These are phyloP conservation scores for Neurospora sp. DNA, from an alignment of 495 filamentous ascomycete genomes.

Conservation along the genomic window DNA sequence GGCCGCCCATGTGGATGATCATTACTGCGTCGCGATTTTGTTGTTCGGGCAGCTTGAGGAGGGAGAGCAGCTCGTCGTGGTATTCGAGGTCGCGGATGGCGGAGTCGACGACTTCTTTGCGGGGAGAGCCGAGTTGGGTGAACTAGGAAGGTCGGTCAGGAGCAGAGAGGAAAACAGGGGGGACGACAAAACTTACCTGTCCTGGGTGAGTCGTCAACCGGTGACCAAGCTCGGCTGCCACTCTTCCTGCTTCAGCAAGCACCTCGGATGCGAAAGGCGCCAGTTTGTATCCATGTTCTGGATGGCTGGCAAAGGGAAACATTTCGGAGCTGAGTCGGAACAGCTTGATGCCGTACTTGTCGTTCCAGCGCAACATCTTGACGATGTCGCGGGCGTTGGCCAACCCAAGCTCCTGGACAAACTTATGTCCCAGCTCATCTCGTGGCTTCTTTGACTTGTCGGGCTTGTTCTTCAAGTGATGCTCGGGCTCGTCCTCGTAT, in stretches of 20 bases:
- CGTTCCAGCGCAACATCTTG: slow-evolving; percentile 89
- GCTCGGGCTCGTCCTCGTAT: slow-evolving; percentile 65
- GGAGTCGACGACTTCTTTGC: slow-evolving; percentile 60
- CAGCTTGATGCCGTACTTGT: slow-evolving; percentile 86
- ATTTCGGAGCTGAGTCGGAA: slow-evolving; percentile 88
- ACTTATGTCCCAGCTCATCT: slow-evolving; percentile 50
- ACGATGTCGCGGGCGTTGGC: slow-evolving; percentile 74
- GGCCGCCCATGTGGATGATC: slow-evolving; percentile 90
- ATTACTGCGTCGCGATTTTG: slow-evolving; percentile 82
- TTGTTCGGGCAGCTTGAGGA: slow-evolving; percentile 71
- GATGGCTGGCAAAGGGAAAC: slow-evolving; percentile 91
- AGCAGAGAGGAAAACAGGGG: not conserved
- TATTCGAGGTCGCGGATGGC: slow-evolving; percentile 80
- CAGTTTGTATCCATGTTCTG: slow-evolving; percentile 78
- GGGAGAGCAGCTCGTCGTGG: slow-evolving; percentile 73
- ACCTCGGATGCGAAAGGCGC: slow-evolving; percentile 76
- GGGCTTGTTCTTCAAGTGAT: slow-evolving; percentile 72
- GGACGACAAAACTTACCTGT: slow-evolving; percentile 38
- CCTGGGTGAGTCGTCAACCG: slow-evolving; percentile 86
- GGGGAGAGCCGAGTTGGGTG: slow-evolving; percentile 79
- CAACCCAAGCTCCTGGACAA: slow-evolving; percentile 67
- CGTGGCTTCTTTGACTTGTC: slow-evolving; percentile 59
- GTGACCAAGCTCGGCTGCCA: slow-evolving; percentile 74
- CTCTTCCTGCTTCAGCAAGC: slow-evolving; percentile 64
- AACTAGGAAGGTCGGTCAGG: slow-evolving; percentile 38